Conservation (phyloP, 2,329 filamentous ascomycete genomes). For the Colletotrichum phormii region DNA sequence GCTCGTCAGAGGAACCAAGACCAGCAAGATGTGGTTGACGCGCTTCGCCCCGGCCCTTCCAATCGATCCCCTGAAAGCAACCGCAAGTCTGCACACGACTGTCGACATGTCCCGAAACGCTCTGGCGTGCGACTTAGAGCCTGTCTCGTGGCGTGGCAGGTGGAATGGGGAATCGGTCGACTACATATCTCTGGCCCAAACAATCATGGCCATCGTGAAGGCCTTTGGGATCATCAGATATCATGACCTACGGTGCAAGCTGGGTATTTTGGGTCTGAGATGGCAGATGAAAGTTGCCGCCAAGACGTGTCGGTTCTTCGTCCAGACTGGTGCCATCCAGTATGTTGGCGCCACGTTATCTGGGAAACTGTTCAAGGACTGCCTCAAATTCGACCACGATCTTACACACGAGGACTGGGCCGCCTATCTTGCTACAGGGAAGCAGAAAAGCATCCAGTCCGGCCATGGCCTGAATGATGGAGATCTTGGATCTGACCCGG, state of each 20-base stretch:
- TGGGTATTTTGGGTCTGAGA: constrained; percentile 64
- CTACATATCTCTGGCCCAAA: constrained; percentile 67
- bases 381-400: constrained; percentile 68
- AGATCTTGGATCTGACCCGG: background rate
- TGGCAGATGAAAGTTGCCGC: constrained; percentile 72
- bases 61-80: constrained; percentile 41
- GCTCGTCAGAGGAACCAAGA: constrained; percentile 68
- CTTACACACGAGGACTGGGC: constrained; percentile 68
- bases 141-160: constrained; percentile 65
- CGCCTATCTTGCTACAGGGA: constrained; percentile 63
- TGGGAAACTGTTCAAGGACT: constrained; percentile 69
- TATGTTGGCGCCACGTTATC: constrained; percentile 68
- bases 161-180: constrained; percentile 72
- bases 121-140: constrained; percentile 54
- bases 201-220: constrained; percentile 67
- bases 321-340: constrained; percentile 64
- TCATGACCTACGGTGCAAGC: constrained; percentile 67
- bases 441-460: constrained; percentile 36
- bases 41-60: constrained; percentile 62
- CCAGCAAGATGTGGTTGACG: constrained; percentile 72
- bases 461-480: background rate
- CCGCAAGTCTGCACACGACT: constrained; percentile 8
- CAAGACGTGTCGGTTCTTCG: constrained; percentile 69
- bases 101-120: constrained; percentile 44
- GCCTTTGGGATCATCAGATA: constrained; percentile 70